Evolutionary conservation across 176 grass and related monocot genomes (phyloP).

Genomic region (Tillandsia fasciculata): DNA sequence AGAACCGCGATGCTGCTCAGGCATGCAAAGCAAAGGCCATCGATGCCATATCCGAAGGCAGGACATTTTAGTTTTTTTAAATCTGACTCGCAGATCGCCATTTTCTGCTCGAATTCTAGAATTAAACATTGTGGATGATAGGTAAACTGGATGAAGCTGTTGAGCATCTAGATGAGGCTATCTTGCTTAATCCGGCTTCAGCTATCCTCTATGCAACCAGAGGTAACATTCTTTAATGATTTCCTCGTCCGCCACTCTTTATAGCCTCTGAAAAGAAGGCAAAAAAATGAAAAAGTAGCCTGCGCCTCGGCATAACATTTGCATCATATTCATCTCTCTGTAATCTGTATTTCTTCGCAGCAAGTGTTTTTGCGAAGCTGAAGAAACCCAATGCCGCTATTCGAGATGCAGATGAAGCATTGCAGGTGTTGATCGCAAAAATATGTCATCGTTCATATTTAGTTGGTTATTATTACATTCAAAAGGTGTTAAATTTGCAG

Average conservation of each 20-base stretch:
- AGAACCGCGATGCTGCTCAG: conserved; percentile 42
- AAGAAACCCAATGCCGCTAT: conserved; percentile 63
- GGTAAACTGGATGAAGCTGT: conserved; percentile 56
- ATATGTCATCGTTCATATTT: neutral
- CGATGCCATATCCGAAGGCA: conserved; percentile 38
- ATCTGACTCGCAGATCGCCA: conserved; percentile 5
- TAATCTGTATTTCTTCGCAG: conserved; percentile 18
- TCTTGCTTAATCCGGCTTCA: conserved; percentile 55
- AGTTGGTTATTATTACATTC: neutral
- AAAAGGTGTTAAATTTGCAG: neutral
- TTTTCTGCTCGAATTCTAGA: neutral
- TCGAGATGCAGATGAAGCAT: conserved; percentile 56
- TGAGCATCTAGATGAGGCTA: conserved; percentile 37
- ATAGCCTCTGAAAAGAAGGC: too few relatives aligned
- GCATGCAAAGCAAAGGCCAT: conserved; percentile 44
- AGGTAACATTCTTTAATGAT: conserved; percentile 22
- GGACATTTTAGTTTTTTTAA: neutral
- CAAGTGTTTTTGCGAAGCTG: conserved; percentile 41
- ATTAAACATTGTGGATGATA: conserved; percentile 12
- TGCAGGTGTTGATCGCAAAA: conserved; percentile 29
- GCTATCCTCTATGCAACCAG: conserved; percentile 61
- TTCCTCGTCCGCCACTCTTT: too few relatives aligned
- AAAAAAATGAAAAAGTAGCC: too few relatives aligned
- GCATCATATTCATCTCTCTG: neutral
- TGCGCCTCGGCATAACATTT: neutral